These are phyloP conservation scores for Aquanectria penicillioides DNA, from an alignment of 2,329 filamentous ascomycete species.

Conservation along the genomic window DNA sequence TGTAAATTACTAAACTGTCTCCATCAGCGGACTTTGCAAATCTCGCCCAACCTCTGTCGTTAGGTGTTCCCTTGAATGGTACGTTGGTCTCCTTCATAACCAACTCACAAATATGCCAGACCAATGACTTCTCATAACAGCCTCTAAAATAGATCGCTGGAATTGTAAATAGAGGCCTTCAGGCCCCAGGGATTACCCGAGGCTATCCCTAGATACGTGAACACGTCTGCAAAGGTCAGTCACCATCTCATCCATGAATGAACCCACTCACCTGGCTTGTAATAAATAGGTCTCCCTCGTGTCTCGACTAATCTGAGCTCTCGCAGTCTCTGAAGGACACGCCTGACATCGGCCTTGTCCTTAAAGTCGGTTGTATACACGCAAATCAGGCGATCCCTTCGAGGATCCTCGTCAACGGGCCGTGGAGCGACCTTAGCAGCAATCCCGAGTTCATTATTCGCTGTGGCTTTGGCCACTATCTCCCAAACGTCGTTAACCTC, in stretches of 20 bases:
- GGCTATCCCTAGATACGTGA: conserved; percentile 72
- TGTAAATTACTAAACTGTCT: too few relatives aligned
- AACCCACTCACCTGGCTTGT: conserved; percentile 73
- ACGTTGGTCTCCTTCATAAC: too few relatives aligned
- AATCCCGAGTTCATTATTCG: conserved; percentile 75
- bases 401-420: conserved; percentile 50
- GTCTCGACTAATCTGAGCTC: conserved; percentile 68
- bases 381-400: conserved; percentile 71
- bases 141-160: conserved; percentile 50
- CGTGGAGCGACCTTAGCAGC: conserved; percentile 76
- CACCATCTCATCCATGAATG: conserved; percentile 1
- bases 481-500: conserved; percentile 73
- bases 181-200: conserved; percentile 70
- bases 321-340: conserved; percentile 72
- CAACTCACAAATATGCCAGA: too few relatives aligned
- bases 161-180: conserved; percentile 66
- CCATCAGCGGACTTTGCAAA: too few relatives aligned
- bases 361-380: conserved; percentile 82
- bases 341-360: conserved; percentile 73
- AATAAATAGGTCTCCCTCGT: conserved; percentile 70
- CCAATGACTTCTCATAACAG: neutral
- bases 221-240: conserved; percentile 63
- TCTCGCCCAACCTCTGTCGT: too few relatives aligned
- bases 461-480: conserved; percentile 72
- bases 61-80: too few relatives aligned